Conservation (phyloP, 495 filamentous ascomycete genomes). For the Chaetomium tenue region DNA sequence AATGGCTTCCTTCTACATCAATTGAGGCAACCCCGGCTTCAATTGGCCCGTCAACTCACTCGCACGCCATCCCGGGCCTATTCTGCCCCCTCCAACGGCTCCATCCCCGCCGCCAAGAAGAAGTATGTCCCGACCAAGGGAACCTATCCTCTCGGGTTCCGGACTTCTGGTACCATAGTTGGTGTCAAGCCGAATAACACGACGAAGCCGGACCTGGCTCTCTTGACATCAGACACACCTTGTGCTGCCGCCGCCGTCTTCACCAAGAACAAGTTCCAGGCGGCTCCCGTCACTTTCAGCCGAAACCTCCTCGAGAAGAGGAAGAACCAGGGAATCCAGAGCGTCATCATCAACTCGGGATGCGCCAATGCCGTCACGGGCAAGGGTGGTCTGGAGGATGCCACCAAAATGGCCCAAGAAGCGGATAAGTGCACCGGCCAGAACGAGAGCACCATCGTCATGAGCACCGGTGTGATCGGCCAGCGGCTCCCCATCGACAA, state of each 20-base stretch:
- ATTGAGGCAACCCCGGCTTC: constrained; percentile 33
- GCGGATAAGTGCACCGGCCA: constrained; percentile 70
- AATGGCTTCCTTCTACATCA: constrained; percentile 28
- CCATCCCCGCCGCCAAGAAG: constrained; percentile 69
- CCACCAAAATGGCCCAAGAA: constrained; percentile 71
- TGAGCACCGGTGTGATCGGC: constrained; percentile 98
- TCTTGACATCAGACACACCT: constrained; percentile 82
- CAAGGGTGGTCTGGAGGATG: constrained; percentile 86
- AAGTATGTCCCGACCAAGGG: constrained; percentile 86
- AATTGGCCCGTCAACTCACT: constrained; percentile 28
- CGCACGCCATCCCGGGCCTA: constrained; percentile 41
- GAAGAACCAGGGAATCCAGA: constrained; percentile 67
- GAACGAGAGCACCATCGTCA: constrained; percentile 74
- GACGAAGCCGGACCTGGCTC: constrained; percentile 80
- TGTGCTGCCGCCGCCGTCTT: constrained; percentile 94
- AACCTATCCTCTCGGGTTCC: constrained; percentile 87
- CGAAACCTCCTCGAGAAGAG: constrained; percentile 64
- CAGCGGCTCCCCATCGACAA: constrained; percentile 90
- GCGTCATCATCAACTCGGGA: constrained; percentile 90
- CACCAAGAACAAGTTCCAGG: constrained; percentile 98
- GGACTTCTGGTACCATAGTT: constrained; percentile 81
- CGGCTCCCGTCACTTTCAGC: constrained; percentile 86
- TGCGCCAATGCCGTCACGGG: constrained; percentile 98
- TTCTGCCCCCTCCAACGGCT: constrained; percentile 59
- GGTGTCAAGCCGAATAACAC: constrained; percentile 93